Evolutionary conservation across 345 rosid genomes (phyloP).

Genomic region (Ailanthus altissimus): DNA sequence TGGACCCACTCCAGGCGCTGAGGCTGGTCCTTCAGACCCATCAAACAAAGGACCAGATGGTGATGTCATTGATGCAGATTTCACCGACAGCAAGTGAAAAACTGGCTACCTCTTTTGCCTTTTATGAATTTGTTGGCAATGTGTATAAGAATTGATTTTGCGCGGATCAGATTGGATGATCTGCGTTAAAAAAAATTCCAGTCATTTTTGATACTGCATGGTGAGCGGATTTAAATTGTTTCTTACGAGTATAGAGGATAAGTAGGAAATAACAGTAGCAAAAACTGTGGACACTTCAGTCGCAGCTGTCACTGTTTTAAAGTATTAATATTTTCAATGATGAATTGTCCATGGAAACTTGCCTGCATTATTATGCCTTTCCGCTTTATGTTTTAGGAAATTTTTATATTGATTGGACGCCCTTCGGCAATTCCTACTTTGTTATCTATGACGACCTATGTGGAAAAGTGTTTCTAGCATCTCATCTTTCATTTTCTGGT

Average conservation of each 20-base stretch:
- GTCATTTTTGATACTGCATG: slow-evolving; percentile 22
- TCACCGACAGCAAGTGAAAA: slow-evolving; percentile 79
- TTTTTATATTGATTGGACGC: neutral
- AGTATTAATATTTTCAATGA: neutral
- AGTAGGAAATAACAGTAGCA: neutral
- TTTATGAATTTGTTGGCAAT: neutral
- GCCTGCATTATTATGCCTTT: neutral
- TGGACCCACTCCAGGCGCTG: slow-evolving; percentile 64
- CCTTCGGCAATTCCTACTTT: too few species aligned
- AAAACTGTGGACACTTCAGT: neutral
- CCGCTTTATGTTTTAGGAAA: neutral
- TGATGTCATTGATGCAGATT: slow-evolving; percentile 90
- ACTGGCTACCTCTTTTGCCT: neutral
- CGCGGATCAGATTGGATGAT: neutral
- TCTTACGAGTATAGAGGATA: slow-evolving; percentile 17
- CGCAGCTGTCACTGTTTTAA: neutral
- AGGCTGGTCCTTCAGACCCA: slow-evolving; percentile 55
- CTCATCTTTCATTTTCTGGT: too few species aligned
- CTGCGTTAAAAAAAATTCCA: neutral
- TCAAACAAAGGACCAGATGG: slow-evolving; percentile 71
- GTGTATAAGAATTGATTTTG: slow-evolving; percentile 24
- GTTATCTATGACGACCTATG: too few species aligned
- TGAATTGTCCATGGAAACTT: neutral
- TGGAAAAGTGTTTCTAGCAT: too few species aligned
- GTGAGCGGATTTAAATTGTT: slow-evolving; percentile 11